phyloP scores from a whole-genome alignment of 2,329 filamentous ascomycete species.

The Pseudopyrenochaeta lycopersici region DNA sequence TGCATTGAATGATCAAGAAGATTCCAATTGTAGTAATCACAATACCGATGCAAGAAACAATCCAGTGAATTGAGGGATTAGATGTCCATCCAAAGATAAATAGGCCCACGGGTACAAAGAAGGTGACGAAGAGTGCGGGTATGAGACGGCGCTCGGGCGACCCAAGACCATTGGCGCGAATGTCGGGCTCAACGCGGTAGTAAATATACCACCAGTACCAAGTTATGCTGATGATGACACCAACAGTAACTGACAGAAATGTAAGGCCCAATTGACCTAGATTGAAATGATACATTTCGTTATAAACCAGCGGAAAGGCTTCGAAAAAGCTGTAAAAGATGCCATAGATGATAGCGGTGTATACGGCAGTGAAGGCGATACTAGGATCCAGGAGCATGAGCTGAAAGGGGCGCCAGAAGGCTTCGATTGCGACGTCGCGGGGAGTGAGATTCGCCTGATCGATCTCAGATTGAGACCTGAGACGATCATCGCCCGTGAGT shows the following conservation, averaged over 20 bases:
- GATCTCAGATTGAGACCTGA: conserved; percentile 81
- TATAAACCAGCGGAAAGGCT: conserved; percentile 72
- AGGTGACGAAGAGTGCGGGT: conserved; percentile 67
- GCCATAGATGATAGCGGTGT: conserved; percentile 83
- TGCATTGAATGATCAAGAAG: conserved; percentile 56
- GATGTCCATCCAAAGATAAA: conserved; percentile 76
- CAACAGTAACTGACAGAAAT: conserved; percentile 83
- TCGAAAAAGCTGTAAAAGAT: conserved; percentile 80
- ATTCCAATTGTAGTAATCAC: conserved; percentile 58
- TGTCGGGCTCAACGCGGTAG: conserved; percentile 72
- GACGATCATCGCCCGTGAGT: conserved; percentile 69
- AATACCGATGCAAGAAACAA: conserved; percentile 64
- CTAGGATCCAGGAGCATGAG: conserved; percentile 85
- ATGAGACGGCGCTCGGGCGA: conserved; percentile 78
- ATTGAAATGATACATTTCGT: conserved; percentile 78
- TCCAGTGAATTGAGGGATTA: conserved; percentile 67
- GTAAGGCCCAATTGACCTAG: conserved; percentile 79
- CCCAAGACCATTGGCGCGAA: conserved; percentile 71
- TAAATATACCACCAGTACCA: conserved; percentile 77
- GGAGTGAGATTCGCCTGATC: conserved; percentile 61
- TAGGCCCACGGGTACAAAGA: conserved; percentile 69
- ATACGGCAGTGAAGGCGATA: conserved; percentile 82
- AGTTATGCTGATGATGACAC: conserved; percentile 71
- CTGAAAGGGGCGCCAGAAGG: conserved; percentile 78
- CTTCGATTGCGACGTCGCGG: conserved; percentile 57